Evolutionary conservation across 805 yeast species (phyloP).

Genomic region (Alloascoidea africana): DNA sequence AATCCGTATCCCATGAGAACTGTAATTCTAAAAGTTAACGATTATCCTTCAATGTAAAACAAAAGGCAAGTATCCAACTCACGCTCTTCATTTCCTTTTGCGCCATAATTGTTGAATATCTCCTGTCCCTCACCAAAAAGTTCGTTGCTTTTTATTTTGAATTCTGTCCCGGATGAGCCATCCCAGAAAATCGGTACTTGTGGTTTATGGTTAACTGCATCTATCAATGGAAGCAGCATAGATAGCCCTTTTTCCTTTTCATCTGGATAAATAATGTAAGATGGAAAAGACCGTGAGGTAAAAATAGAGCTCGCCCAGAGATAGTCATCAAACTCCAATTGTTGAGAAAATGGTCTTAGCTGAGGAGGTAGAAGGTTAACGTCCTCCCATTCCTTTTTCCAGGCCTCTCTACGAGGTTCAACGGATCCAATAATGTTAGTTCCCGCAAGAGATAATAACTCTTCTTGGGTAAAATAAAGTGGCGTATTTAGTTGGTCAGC

Average conservation of each 20-base stretch:
- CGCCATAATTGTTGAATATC: slow-evolving; percentile 72
- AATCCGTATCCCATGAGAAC: slow-evolving; percentile 75
- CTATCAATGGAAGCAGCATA: slow-evolving; percentile 66
- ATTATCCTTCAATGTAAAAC: background rate
- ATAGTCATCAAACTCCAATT: slow-evolving; percentile 24
- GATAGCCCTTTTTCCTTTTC: slow-evolving; percentile 27
- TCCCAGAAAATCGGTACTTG: slow-evolving; percentile 52
- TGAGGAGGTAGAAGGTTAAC: slow-evolving; percentile 6
- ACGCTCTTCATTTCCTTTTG: slow-evolving; percentile 68
- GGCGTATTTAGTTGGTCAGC: slow-evolving; percentile 39
- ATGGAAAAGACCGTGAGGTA: slow-evolving; percentile 71
- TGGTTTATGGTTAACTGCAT: slow-evolving; percentile 62
- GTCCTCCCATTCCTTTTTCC: slow-evolving; percentile 47
- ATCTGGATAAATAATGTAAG: slow-evolving; percentile 31
- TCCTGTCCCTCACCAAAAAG: slow-evolving; percentile 24
- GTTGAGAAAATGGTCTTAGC: slow-evolving; percentile 13
- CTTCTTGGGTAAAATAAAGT: slow-evolving; percentile 43
- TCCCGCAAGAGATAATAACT: slow-evolving; percentile 37
- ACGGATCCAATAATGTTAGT: slow-evolving; percentile 54
- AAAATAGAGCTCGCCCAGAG: slow-evolving; percentile 64
- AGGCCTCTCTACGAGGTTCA: slow-evolving; percentile 24
- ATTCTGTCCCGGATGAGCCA: slow-evolving; percentile 12
- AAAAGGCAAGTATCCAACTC: no score
- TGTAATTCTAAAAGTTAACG: background rate
- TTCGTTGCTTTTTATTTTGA: slow-evolving; percentile 28